These are phyloP conservation scores for Neurospora tetrasperma DNA, from an alignment of 495 filamentous ascomycete genomes.

Conservation along the genomic window DNA sequence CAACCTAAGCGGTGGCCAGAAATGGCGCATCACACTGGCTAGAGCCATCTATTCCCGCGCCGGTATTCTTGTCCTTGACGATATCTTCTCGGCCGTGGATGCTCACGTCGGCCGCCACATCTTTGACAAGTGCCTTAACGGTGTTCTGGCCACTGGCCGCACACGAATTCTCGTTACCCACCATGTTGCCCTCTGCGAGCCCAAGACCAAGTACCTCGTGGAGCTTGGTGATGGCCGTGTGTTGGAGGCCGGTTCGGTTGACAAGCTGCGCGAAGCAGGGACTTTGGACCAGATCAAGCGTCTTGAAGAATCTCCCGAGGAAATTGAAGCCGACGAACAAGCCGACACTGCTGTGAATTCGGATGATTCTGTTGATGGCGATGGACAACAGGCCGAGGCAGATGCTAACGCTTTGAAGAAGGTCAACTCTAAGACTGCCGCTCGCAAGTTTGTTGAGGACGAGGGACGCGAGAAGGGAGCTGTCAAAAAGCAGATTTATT, in stretches of 20 bases:
- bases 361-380: conserved; percentile 18
- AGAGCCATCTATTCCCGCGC: conserved; percentile 72
- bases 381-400: conserved; percentile 17
- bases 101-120: conserved; percentile 71
- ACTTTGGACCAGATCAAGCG: conserved; percentile 48
- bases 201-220: conserved; percentile 60
- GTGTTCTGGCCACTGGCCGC: conserved; percentile 54
- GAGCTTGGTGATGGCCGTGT: conserved; percentile 57
- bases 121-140: conserved; percentile 63
- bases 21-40: conserved; percentile 72
- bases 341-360: conserved; percentile 38
- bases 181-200: conserved; percentile 61
- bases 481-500: conserved; percentile 53
- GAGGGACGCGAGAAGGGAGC: conserved; percentile 58
- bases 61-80: conserved; percentile 68
- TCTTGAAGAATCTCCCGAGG: conserved; percentile 37
- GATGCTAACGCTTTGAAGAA: conserved; percentile 32
- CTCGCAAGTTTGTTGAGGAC: conserved; percentile 63
- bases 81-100: conserved; percentile 71
- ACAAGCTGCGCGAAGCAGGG: conserved; percentile 46
- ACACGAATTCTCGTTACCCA: conserved; percentile 78
- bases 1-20: conserved; percentile 75
- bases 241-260: conserved; percentile 47
- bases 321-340: conserved; percentile 36
- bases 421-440: conserved; percentile 26